phyloP scores from a whole-genome alignment of 192 early-diverging fungal species.

The Coemansia sp. region DNA sequence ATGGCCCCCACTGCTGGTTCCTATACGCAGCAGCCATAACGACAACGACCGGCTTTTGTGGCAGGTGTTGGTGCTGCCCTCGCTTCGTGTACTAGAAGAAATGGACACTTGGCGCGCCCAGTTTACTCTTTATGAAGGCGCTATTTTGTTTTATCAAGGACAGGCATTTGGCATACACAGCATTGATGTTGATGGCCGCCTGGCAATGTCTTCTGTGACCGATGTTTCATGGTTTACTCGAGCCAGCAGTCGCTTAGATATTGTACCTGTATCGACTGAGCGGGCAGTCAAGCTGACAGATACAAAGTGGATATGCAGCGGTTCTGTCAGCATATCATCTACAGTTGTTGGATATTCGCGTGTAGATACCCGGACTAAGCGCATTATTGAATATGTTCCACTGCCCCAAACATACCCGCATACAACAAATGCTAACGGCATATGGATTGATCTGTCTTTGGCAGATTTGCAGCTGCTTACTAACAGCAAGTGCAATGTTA shows the following conservation, averaged over 20 bases:
- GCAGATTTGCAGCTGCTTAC: neutral
- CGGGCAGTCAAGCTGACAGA: no score
- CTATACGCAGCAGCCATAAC: slow-evolving; percentile 17
- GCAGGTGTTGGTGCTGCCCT: slow-evolving; percentile 13
- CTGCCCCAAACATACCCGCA: slow-evolving; percentile 6
- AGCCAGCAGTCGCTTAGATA: slow-evolving; percentile 2
- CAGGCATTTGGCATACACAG: slow-evolving; percentile 23
- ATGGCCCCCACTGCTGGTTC: slow-evolving; percentile 36
- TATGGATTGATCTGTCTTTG: slow-evolving; percentile 36
- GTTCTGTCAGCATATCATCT: neutral
- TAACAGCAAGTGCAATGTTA: slow-evolving; percentile 9
- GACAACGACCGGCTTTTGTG: slow-evolving; percentile 1
- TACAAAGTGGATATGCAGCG: no score
- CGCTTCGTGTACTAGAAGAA: slow-evolving; percentile 33
- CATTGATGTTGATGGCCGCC: slow-evolving; percentile 13
- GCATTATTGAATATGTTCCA: slow-evolving; percentile 18
- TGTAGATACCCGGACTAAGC: slow-evolving; percentile 22
- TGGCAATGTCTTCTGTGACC: slow-evolving; percentile 19
- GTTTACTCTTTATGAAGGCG: slow-evolving; percentile 43
- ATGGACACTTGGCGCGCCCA: slow-evolving; percentile 30
- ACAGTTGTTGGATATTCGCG: slow-evolving; percentile 40
- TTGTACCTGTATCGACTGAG: neutral
- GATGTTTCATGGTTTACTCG: slow-evolving; percentile 38
- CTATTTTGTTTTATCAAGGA: slow-evolving; percentile 39
- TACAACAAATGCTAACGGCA: slow-evolving; percentile 2